These are phyloP conservation scores for Penicillium odoratum DNA, from an alignment of 495 filamentous ascomycete genomes.

Conservation along the genomic window DNA sequence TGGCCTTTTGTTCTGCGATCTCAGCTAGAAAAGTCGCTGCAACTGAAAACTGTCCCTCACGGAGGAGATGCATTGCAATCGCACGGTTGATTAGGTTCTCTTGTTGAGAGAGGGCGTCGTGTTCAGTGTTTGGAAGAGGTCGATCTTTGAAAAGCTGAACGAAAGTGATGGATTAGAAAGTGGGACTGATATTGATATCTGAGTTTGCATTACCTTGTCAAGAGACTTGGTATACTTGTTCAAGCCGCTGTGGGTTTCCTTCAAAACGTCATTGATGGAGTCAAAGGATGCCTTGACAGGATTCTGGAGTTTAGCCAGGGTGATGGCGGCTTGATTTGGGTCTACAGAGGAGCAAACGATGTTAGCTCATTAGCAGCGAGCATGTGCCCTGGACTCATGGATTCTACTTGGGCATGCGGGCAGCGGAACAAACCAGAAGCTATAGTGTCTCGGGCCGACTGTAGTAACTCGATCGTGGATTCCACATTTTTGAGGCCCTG, in stretches of 20 bases:
- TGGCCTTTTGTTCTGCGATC: slow-evolving; percentile 35
- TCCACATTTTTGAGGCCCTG: slow-evolving; percentile 75
- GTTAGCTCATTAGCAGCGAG: neutral
- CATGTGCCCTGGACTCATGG: neutral
- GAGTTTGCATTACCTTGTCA: slow-evolving; percentile 61
- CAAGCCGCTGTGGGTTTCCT: slow-evolving; percentile 72
- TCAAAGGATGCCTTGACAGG: slow-evolving; percentile 78
- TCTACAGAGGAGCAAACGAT: slow-evolving; percentile 46
- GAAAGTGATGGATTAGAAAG: neutral
- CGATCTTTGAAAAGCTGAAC: slow-evolving; percentile 75
- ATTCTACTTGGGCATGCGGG: slow-evolving; percentile 4
- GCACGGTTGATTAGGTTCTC: slow-evolving; percentile 81
- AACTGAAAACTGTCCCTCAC: slow-evolving; percentile 90
- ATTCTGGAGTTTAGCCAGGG: slow-evolving; percentile 80
- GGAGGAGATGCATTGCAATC: slow-evolving; percentile 92
- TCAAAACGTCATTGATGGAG: slow-evolving; percentile 72
- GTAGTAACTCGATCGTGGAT: slow-evolving; percentile 72
- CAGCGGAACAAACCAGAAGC: slow-evolving; percentile 53
- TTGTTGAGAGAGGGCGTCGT: slow-evolving; percentile 78
- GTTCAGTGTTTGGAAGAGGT: slow-evolving; percentile 70
- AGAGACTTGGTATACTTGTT: slow-evolving; percentile 80
- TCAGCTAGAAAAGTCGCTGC: slow-evolving; percentile 80
- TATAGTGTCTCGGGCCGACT: slow-evolving; percentile 67
- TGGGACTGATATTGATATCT: neutral
- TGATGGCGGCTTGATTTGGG: slow-evolving; percentile 65